Evolutionary conservation across 306 rosid genomes (phyloP).

Genomic region (Rosa persica): DNA sequence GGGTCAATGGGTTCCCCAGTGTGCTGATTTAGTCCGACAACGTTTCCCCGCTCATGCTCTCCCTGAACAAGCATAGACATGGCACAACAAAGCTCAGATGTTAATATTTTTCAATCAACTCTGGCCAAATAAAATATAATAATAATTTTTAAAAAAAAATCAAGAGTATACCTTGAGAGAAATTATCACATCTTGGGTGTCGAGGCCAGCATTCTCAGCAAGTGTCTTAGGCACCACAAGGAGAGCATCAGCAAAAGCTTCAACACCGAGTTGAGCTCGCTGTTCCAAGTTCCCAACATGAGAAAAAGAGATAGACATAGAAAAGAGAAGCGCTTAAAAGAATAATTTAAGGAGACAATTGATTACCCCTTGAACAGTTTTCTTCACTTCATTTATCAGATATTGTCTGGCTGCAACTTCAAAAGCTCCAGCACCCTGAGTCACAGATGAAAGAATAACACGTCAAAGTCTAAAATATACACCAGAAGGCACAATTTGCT

Average conservation of each 20-base stretch:
- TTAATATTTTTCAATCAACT: neutral
- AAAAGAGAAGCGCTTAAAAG: neutral
- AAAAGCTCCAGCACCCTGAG: constrained; percentile 96
- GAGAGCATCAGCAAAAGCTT: constrained; percentile 97
- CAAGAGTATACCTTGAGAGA: constrained; percentile 57
- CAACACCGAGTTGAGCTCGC: constrained; percentile 97
- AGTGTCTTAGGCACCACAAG: constrained; percentile 97
- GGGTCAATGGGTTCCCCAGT: constrained; percentile 95
- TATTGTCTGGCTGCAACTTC: constrained; percentile 96
- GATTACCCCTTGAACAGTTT: constrained; percentile 95
- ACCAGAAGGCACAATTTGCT: neutral
- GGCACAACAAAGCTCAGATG: neutral
- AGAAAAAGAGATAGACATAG: neutral
- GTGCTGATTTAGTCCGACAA: constrained; percentile 78
- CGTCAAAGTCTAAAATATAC: neutral
- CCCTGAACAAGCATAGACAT: constrained; percentile 59
- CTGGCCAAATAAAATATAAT: neutral
- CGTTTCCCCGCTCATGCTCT: constrained; percentile 79
- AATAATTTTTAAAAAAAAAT: neutral
- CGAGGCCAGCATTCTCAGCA: constrained; percentile 94
- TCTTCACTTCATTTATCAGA: constrained; percentile 77
- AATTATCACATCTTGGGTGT: constrained; percentile 90
- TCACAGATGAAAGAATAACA: neutral
- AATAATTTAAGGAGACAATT: neutral
- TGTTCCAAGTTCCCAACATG: constrained; percentile 41